Conservation (phyloP, 2,329 filamentous ascomycete species). For the Grosmannia penicillata region DNA sequence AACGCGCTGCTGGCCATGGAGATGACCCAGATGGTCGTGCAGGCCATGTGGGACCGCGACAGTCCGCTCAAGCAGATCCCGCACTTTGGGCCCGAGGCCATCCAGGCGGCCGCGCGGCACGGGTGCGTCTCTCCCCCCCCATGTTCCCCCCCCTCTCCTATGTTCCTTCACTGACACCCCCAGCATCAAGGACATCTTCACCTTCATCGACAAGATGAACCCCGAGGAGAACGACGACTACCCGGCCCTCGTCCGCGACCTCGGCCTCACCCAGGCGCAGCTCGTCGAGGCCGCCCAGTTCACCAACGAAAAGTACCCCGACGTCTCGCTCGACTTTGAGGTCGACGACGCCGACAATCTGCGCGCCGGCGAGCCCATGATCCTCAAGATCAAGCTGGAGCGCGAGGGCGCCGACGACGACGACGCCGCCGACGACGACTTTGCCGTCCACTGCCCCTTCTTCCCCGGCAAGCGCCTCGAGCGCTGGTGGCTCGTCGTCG, state of each 20-base stretch:
- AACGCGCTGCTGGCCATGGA: slow-evolving; percentile 99
- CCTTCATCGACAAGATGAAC: slow-evolving; percentile 99
- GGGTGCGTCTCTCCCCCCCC: slow-evolving; percentile 54
- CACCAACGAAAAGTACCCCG: slow-evolving; percentile 92
- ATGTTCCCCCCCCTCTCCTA: too few species aligned
- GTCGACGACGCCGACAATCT: slow-evolving; percentile 70
- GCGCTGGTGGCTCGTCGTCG: slow-evolving; percentile 97
- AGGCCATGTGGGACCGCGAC: slow-evolving; percentile 98
- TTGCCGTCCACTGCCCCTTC: slow-evolving; percentile 86
- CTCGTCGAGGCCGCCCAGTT: slow-evolving; percentile 83
- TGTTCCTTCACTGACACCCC: slow-evolving; percentile 19
- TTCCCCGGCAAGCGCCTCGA: slow-evolving; percentile 86
- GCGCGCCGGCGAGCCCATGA: slow-evolving; percentile 64
- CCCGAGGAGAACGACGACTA: slow-evolving; percentile 83
- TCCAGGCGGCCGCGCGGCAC: slow-evolving; percentile 68
- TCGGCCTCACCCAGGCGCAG: slow-evolving; percentile 69
- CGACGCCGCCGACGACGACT: slow-evolving; percentile 62
- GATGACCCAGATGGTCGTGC: slow-evolving; percentile 97
- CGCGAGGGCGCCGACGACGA: slow-evolving; percentile 64
- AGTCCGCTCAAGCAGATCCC: slow-evolving; percentile 95
- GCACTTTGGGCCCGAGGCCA: slow-evolving; percentile 72
- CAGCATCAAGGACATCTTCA: slow-evolving; percentile 84
- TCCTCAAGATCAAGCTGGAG: slow-evolving; percentile 71
- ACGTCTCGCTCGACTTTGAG: slow-evolving; percentile 81
- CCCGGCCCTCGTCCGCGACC: slow-evolving; percentile 56